These are phyloP conservation scores for Chalciporus piperatus DNA, from an alignment of 768 basidiomycete species.

Conservation along the genomic window DNA sequence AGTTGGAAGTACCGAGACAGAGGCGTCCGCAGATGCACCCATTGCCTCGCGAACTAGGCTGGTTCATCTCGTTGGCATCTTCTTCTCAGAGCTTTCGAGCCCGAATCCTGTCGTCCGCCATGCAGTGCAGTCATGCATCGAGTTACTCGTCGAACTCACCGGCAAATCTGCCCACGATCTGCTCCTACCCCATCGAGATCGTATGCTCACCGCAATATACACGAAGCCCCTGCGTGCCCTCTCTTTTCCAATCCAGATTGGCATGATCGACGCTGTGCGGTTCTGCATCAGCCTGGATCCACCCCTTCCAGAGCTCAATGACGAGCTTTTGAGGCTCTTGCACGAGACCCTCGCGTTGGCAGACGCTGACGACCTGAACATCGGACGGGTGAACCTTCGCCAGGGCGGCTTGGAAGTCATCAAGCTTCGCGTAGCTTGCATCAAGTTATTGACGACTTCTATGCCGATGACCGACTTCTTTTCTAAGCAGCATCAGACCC, in stretches of 20 bases:
- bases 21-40: conserved; percentile 43
- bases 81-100: conserved; percentile 86
- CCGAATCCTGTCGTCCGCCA: conserved; percentile 82
- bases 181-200: conserved; percentile 81
- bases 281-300: conserved; percentile 90
- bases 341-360: conserved; percentile 94
- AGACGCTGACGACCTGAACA: conserved; percentile 88
- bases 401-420: conserved; percentile 80
- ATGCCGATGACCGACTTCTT: conserved; percentile 96
- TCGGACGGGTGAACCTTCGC: conserved; percentile 71
- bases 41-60: conserved; percentile 51
- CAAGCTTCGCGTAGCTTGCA: conserved; percentile 90
- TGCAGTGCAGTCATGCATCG: conserved; percentile 79
- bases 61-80: conserved; percentile 71
- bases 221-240: conserved; percentile 95
- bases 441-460: conserved; percentile 88
- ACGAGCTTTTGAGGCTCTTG: conserved; percentile 85
- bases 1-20: conserved; percentile 52
- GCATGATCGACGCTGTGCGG: conserved; percentile 95
- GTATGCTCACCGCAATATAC: conserved; percentile 86
- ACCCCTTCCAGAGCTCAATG: conserved; percentile 86
- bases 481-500: conserved; percentile 74
- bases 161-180: conserved; percentile 72
- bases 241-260: conserved; percentile 93
- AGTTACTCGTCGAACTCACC: conserved; percentile 70